Evolutionary conservation across 2,329 filamentous ascomycete genomes (phyloP), one percentile per base, ranked within the genome.

Genomic region (Aspergillus quadricinctus): DNA sequence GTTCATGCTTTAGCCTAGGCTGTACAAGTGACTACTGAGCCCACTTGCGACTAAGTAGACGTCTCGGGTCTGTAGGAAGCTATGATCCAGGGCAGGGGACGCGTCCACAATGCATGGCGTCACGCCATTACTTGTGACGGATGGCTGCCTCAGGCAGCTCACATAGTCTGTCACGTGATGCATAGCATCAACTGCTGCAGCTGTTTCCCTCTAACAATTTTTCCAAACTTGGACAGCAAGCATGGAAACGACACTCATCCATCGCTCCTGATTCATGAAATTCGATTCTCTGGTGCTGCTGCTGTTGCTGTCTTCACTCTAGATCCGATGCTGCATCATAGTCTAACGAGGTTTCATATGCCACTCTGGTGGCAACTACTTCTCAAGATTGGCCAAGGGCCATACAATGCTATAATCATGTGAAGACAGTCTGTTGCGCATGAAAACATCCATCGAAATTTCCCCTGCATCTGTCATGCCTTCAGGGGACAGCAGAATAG

Each of bases 401-500:
- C 21, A 25, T 14, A 17, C 21, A 46, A 46, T 8, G 11, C 21
- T 46, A 46, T 21, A 21, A 46, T 14, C 43, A 46, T 46, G 43
- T 27, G 43, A 45, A 46, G 11, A 5, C 8, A 14, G 43, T 7
- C 23, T 27, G n/a, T 46, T 27, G 17, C 21, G 23, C 9, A 27
- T 19, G 23, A 46, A 27, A 27, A 17, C 21, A 29, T 40, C 19
- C 17, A 29, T 19, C 19, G 17, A n/a, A 19, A 8, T 35, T 14
- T 17, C n/a, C 1, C n/a, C n/a, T 21, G 9, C 17, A 57, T 35
- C 45, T 46, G 55, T 48, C n/a, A 72, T 72, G 69, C 55, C 67
- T 60, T 50, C 50, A 9, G 55, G 63, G 41, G 58, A 60, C 46
- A 51, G 63, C 52, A 64, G 51, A n/a, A 93, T 94, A 67, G 80